A percentile compares a stretch with the other conserved stretches of the same genome.
Evolutionary conservation across 441 rosid genomes (phyloP).

Genomic region (Erysimum cheiri): DNA sequence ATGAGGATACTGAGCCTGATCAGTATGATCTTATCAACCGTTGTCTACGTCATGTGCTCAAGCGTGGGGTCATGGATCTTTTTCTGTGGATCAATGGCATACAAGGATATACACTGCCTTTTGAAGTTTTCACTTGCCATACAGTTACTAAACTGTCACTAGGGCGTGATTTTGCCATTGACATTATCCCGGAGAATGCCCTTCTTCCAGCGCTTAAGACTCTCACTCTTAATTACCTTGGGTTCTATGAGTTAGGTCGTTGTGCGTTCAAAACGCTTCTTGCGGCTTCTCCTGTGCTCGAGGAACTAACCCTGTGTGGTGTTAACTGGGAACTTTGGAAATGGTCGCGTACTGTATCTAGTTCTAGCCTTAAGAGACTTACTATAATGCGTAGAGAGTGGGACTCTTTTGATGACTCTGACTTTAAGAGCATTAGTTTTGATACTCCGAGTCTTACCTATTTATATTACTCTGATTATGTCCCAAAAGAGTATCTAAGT

Average conservation of each 20-base stretch:
- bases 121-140: not conserved
- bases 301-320: not conserved
- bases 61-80: not conserved
- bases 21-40: not conserved
- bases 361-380: not conserved
- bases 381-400: not conserved
- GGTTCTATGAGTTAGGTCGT: not conserved
- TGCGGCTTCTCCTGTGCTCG: not conserved
- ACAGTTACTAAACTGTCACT: not conserved
- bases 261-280: not conserved
- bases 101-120: not conserved
- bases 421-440: not conserved
- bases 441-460: not conserved
- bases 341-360: not conserved
- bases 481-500: not conserved
- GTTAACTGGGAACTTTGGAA: slow-evolving; percentile 2
- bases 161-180: not conserved
- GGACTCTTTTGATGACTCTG: not conserved
- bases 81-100: not conserved
- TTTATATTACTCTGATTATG: not conserved
- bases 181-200: not conserved
- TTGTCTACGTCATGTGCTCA: not conserved
- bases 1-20: not conserved
- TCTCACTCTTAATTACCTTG: not conserved
- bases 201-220: not conserved